Percentiles rank a stretch among this genome's conserved stretches.
Evolutionary conservation across 2,329 filamentous ascomycete genomes (phyloP).

Genomic region (Proliferodiscus dingleyae): DNA sequence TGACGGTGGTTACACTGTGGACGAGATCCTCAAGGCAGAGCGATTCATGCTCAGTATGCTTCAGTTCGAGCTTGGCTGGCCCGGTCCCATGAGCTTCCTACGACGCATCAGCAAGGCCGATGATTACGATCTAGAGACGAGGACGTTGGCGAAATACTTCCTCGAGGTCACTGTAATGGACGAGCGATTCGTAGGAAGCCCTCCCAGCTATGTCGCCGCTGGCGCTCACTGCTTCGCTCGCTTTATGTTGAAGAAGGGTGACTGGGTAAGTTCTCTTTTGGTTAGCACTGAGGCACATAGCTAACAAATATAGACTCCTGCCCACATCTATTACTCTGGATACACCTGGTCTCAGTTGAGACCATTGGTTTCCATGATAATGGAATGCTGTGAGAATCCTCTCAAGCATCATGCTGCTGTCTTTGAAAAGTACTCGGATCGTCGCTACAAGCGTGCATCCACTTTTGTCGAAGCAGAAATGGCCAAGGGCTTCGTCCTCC

Average conservation of each 20-base stretch:
- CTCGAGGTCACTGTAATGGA: conserved; percentile 97
- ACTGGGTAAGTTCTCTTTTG: conserved; percentile 66
- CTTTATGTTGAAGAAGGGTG: conserved; percentile 82
- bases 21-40: conserved; percentile 95
- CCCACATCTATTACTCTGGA: conserved; percentile 87
- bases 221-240: conserved; percentile 90
- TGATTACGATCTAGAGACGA: conserved; percentile 92
- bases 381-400: conserved; percentile 83
- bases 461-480: conserved; percentile 74
- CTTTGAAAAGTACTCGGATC: conserved; percentile 87
- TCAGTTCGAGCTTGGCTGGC: conserved; percentile 92
- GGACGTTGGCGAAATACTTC: conserved; percentile 96
- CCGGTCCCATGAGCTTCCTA: conserved; percentile 98
- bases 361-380: conserved; percentile 69
- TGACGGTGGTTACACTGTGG: conserved; percentile 78
- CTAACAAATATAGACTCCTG: conserved; percentile 54
- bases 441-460: conserved; percentile 80
- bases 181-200: conserved; percentile 88
- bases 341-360: conserved; percentile 85
- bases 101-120: conserved; percentile 97
- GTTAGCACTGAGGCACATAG: not conserved
- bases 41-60: conserved; percentile 98
- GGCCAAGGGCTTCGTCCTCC: conserved; percentile 50
- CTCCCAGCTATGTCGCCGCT: conserved; percentile 85
- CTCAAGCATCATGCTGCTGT: conserved; percentile 79